Conservation (phyloP, 805 yeast genomes). For the Starmera amethionina region DNA sequence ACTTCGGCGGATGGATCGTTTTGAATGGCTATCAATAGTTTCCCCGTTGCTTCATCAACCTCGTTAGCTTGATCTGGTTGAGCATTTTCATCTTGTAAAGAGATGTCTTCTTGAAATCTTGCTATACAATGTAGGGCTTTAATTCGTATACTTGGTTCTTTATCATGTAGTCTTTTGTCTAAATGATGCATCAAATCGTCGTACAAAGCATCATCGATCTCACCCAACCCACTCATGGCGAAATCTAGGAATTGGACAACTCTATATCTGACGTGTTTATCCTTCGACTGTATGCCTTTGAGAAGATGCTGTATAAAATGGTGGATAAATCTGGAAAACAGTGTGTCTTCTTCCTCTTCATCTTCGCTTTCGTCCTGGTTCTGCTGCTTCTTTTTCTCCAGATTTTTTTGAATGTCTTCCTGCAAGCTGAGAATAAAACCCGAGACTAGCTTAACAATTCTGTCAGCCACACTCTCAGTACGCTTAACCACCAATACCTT, state of each 20-base stretch:
- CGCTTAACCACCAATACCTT: slow-evolving; percentile 59
- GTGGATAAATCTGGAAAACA: slow-evolving; percentile 46
- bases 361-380: slow-evolving; percentile 7
- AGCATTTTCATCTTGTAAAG: slow-evolving; percentile 16
- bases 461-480: slow-evolving; percentile 62
- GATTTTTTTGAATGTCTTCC: slow-evolving; percentile 7
- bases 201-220: slow-evolving; percentile 64
- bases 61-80: slow-evolving; percentile 18
- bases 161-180: slow-evolving; percentile 56
- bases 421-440: slow-evolving; percentile 44
- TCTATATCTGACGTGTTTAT: slow-evolving; percentile 70
- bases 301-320: slow-evolving; percentile 54
- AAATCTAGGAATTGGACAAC: slow-evolving; percentile 68
- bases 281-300: slow-evolving; percentile 71
- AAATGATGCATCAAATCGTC: slow-evolving; percentile 52
- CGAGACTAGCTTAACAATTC: slow-evolving; percentile 60
- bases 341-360: slow-evolving; percentile 27
- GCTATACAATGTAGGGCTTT: slow-evolving; percentile 78
- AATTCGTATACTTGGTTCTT: slow-evolving; percentile 69
- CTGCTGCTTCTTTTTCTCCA: slow-evolving; percentile 18
- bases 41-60: slow-evolving; percentile 36
- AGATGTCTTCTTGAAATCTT: slow-evolving; percentile 48
- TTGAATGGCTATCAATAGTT: slow-evolving; percentile 43
- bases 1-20: slow-evolving; percentile 85
- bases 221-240: slow-evolving; percentile 61